These are phyloP conservation scores for Penicillium riverlandense DNA, from an alignment of 495 filamentous ascomycete species.

Conservation along the genomic window DNA sequence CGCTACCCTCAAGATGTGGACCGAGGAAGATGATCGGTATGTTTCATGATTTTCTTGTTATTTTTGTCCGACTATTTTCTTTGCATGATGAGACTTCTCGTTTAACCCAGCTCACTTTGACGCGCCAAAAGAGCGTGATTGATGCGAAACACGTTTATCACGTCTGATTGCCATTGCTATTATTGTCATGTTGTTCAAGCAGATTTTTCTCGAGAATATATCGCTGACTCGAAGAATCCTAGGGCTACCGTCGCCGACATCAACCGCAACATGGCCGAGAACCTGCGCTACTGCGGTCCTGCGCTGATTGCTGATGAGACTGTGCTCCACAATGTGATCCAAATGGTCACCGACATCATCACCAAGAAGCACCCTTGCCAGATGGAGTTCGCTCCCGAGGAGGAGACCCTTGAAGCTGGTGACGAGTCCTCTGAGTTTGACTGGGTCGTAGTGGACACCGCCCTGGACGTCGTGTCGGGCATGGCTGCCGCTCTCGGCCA, in stretches of 20 bases:
- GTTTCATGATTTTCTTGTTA: slow-evolving; percentile 28
- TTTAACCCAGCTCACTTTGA: slow-evolving; percentile 99
- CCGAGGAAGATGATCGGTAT: slow-evolving; percentile 88
- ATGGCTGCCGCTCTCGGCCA: slow-evolving; percentile 75
- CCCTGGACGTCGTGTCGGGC: slow-evolving; percentile 79
- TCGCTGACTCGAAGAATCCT: slow-evolving; percentile 1
- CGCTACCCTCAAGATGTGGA: slow-evolving; percentile 77
- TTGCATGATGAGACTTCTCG: slow-evolving; percentile 78
- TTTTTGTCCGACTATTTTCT: slow-evolving; percentile 9
- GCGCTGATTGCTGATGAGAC: slow-evolving; percentile 67
- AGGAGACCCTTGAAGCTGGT: slow-evolving; percentile 56
- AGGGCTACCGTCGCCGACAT: slow-evolving; percentile 90
- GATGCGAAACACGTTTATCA: slow-evolving; percentile 76
- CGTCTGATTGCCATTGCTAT: slow-evolving; percentile 14
- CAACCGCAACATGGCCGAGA: slow-evolving; percentile 89
- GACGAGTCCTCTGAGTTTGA: slow-evolving; percentile 93
- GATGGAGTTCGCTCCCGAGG: slow-evolving; percentile 74
- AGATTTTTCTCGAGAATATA: slow-evolving; percentile 1
- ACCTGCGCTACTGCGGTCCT: slow-evolving; percentile 85
- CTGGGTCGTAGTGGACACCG: slow-evolving; percentile 93
- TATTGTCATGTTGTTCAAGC: slow-evolving; percentile 5
- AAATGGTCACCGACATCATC: slow-evolving; percentile 63
- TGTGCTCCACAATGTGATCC: slow-evolving; percentile 57
- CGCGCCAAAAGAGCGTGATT: slow-evolving; percentile 65
- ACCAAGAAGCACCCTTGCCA: slow-evolving; percentile 89